phyloP scores from a whole-genome alignment of 2,329 filamentous ascomycete genomes.

The Hymenoscyphus albidus region DNA sequence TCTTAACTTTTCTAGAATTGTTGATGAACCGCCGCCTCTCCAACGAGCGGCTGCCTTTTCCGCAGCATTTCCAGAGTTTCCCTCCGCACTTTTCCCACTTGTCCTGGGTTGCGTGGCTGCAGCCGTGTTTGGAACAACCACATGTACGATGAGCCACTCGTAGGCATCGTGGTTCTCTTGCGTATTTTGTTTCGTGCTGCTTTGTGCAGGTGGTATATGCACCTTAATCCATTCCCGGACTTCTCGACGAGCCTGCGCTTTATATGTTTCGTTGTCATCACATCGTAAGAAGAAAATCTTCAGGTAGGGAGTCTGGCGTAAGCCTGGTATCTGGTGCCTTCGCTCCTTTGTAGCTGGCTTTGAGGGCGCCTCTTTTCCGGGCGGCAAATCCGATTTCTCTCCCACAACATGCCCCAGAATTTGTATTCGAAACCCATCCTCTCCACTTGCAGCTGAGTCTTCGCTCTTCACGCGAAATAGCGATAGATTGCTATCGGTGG shows the following conservation, averaged over 20 bases:
- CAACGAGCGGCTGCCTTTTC: slow-evolving; percentile 73
- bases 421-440: slow-evolving; percentile 61
- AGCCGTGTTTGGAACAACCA: slow-evolving; percentile 80
- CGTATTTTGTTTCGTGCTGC: slow-evolving; percentile 53
- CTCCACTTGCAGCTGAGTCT: slow-evolving; percentile 37
- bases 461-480: slow-evolving; percentile 36
- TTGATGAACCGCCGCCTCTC: slow-evolving; percentile 71
- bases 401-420: slow-evolving; percentile 40
- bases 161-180: slow-evolving; percentile 95
- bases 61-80: slow-evolving; percentile 49
- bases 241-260: slow-evolving; percentile 69
- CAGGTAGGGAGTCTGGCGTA: slow-evolving; percentile 89
- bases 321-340: slow-evolving; percentile 89
- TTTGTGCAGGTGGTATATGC: slow-evolving; percentile 58
- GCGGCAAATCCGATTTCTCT: slow-evolving; percentile 26
- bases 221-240: slow-evolving; percentile 89
- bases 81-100: slow-evolving; percentile 47
- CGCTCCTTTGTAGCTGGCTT: slow-evolving; percentile 49
- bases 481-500: slow-evolving; percentile 33
- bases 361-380: slow-evolving; percentile 16
- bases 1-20: slow-evolving; percentile 82
- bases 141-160: slow-evolving; percentile 92
- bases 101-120: slow-evolving; percentile 74
- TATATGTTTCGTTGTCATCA: slow-evolving; percentile 95
- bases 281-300: slow-evolving; percentile 87